Evolutionary conservation across 2,329 filamentous ascomycete species (phyloP).

Genomic region (Botrytis tulipae): DNA sequence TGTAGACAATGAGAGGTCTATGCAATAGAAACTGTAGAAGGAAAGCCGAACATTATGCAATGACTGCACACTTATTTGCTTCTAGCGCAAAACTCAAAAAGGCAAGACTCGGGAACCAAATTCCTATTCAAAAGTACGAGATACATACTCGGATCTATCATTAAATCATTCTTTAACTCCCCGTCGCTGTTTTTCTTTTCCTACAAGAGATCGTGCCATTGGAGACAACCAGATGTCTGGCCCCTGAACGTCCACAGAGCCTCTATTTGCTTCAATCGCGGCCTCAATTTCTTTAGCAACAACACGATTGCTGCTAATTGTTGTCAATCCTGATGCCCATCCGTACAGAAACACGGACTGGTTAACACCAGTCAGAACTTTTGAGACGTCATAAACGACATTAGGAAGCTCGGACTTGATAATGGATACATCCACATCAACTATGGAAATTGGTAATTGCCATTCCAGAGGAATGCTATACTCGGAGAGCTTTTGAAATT

Average conservation of each 20-base stretch:
- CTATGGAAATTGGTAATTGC: conserved; percentile 56
- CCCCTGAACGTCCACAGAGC: conserved; percentile 47
- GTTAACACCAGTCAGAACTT: conserved; percentile 58
- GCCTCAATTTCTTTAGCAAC: conserved; percentile 61
- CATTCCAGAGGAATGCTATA: conserved; percentile 53
- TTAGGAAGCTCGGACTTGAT: conserved; percentile 45
- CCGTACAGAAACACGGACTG: conserved; percentile 67
- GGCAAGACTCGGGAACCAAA: background rate
- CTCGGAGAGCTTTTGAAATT: conserved; percentile 49
- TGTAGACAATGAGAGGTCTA: too few species aligned
- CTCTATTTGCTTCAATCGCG: conserved; percentile 52
- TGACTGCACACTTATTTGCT: background rate
- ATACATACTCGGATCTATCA: background rate
- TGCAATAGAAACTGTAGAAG: background rate
- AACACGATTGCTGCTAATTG: conserved; percentile 64
- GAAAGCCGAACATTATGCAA: background rate
- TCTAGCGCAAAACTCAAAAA: background rate
- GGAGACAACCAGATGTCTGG: conserved; percentile 65
- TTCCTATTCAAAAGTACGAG: background rate
- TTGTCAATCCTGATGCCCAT: conserved; percentile 58
- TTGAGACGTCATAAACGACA: conserved; percentile 44
- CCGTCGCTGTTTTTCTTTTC: conserved; percentile 53
- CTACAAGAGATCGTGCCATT: conserved; percentile 63
- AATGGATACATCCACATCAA: conserved; percentile 46
- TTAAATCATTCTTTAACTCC: conserved; percentile 13